Base-by-base conservation (phyloP, 768 basidiomycete species). In the Suillus americanus region DNA sequence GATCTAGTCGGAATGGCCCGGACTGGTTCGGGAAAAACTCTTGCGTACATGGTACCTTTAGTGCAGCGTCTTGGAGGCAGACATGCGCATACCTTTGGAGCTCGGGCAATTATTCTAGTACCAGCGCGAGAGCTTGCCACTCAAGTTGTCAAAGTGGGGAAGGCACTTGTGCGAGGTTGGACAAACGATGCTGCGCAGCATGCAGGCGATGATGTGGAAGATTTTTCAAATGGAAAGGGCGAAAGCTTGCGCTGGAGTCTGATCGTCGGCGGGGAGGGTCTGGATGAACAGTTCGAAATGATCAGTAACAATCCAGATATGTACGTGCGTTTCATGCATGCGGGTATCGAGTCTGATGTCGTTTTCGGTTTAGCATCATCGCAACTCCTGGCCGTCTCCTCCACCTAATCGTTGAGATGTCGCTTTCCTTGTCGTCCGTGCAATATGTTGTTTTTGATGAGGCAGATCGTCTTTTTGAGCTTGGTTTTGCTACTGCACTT, bases 1-100 rank as follows among this genome's bases (percentile, higher is more conserved):
- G 96, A 97, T 78, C 87, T 99, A 16, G 94, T 99, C 16, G 97
- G 94, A 48, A 99, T 99, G 97, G 97, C 97, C 43, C 86, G 97
- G 43, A 99, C 97, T 5, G 97, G 97, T 48, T 97, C 95, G 2
- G 97, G 97, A 65, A 99, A 99, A 79, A 96, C 96, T 12, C 85
- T 99, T 41, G 97, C 97, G 23, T 99, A 96, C 74, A 87, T 99
- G 83, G 80, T 99, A 30, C 97, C 97, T 59, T 84, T 99, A 18
- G 82, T 97, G 0, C 92, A 96, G 64, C 85, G 94, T 54, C 85
- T 99, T 9, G 87, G 90, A 7, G 92, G 93, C 10, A 81, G 88
- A 41, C 95, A 97, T 73, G 83, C 88, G 1, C 84, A 88, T 13
- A 79, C 86, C 0, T 95, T 95, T 68, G 95, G 95, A 45, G 89